A percentile compares a stretch with the other conserved stretches of the same genome.
phyloP scores from a whole-genome alignment of 2,329 filamentous ascomycete species.

The Gaeumannomyces tritici region DNA sequence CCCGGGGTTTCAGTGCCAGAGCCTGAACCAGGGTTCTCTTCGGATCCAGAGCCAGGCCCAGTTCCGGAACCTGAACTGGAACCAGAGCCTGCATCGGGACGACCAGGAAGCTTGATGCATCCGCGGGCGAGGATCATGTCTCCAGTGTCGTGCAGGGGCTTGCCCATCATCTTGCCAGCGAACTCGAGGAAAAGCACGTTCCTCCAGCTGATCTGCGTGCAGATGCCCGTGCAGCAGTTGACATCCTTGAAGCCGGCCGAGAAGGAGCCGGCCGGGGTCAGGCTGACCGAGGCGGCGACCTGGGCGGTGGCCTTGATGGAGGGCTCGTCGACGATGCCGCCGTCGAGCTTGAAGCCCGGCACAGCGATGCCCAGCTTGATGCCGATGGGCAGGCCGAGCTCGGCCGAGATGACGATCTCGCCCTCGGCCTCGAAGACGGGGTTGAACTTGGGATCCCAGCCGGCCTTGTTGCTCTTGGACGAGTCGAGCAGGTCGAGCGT shows the following conservation, averaged over 20 bases:
- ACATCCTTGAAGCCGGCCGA: conserved; percentile 11
- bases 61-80: too few species aligned
- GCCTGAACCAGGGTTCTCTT: too few species aligned
- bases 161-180: conserved; percentile 4
- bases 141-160: conserved; percentile 13
- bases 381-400: conserved; percentile 18
- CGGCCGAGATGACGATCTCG: conserved; percentile 14
- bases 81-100: neutral
- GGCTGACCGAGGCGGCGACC: conserved; percentile 9
- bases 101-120: conserved; percentile 10
- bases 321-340: conserved; percentile 17
- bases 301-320: conserved; percentile 15
- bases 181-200: conserved; percentile 15
- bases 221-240: conserved; percentile 17
- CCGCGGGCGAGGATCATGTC: conserved; percentile 10
- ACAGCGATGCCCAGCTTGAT: conserved; percentile 16
- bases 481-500: conserved; percentile 15
- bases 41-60: neutral
- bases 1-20: too few species aligned
- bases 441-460: conserved; percentile 18
- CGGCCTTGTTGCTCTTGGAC: conserved; percentile 9
- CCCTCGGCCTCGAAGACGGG: conserved; percentile 19
- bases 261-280: conserved; percentile 6
- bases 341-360: conserved; percentile 9
- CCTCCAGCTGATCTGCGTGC: conserved; percentile 17